Base-by-base conservation (phyloP, 805 yeast species). In the Nakazawaea ishiwadae region DNA sequence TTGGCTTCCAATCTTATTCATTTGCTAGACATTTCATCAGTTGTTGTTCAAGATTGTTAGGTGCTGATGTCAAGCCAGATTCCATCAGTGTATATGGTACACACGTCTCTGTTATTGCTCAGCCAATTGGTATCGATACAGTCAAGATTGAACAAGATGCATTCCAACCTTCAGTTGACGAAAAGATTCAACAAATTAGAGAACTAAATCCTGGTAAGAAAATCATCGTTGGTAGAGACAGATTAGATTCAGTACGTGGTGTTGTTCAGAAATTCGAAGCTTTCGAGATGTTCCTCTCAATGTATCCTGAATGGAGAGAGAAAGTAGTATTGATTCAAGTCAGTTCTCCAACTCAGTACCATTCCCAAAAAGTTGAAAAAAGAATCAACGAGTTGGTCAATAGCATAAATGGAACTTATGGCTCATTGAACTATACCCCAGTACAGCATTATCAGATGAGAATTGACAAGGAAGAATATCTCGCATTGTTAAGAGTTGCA, bases 211-310 rank as follows among this genome's bases (percentile, higher is more conserved):
- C 68, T 20, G 80, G 72, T 44, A 77, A 81, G 52, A 85, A 82
- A 59, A 78, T 93, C 49, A 85, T 93, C 51, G 84, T 93, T 31
- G 99, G 99, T 23, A 79, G 99, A 58, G 99, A 93, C 58, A 69
- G 98, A 46, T 73, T 93, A 46, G 98, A 93, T 59, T 66, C 83
- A 8, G 96, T 91, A 16, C 78, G 96, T 47, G 98, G 99, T 24
- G 96, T 93, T 21, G 79, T 86, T 4, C 98, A 93, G 63, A 93
- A 93, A 60, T 65, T 93, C 29, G 84, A 88, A 60, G 97, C 97
- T 0, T 90, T 83, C 62, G 96, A 87, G 54, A 77, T 80, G 65
- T 87, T 93, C 50, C 68, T 93, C 49, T 86, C 84, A 44, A 80
- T 85, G 85, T 89, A 81, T 52, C 99, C 99, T 2, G 89, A 89